phyloP scores from a whole-genome alignment of 768 basidiomycete genomes.

The Ephemerocybe angulata region DNA sequence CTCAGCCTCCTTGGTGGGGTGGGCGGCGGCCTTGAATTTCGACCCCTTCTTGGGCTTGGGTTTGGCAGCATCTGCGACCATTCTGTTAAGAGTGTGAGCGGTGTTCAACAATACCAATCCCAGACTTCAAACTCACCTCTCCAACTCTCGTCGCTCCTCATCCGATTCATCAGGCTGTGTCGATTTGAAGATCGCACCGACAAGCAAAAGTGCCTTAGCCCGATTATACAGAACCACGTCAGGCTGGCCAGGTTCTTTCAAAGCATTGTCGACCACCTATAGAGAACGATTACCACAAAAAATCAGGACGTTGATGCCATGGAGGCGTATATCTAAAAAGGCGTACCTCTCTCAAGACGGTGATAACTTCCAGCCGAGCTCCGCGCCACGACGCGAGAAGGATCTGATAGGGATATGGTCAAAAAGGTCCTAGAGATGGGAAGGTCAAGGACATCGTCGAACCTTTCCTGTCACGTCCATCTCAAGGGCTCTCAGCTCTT shows the following conservation, averaged over 20 bases:
- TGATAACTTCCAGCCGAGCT: slow-evolving; percentile 89
- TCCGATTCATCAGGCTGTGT: slow-evolving; percentile 87
- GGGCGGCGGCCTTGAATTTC: background rate
- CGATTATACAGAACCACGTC: slow-evolving; percentile 74
- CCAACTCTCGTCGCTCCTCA: slow-evolving; percentile 90
- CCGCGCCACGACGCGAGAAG: slow-evolving; percentile 98
- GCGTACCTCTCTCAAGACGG: slow-evolving; percentile 71
- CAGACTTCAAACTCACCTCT: slow-evolving; percentile 53
- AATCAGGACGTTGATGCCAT: too few species aligned
- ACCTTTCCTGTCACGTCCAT: slow-evolving; percentile 93
- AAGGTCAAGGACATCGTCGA: slow-evolving; percentile 6
- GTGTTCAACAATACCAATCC: slow-evolving; percentile 4
- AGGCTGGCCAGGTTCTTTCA: slow-evolving; percentile 72
- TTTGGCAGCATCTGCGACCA: slow-evolving; percentile 83
- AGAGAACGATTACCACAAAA: too few species aligned
- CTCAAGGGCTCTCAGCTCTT: slow-evolving; percentile 81
- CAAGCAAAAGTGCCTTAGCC: slow-evolving; percentile 87
- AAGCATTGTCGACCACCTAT: slow-evolving; percentile 77
- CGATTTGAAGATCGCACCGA: slow-evolving; percentile 87
- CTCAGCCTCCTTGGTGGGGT: background rate
- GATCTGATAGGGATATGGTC: slow-evolving; percentile 57
- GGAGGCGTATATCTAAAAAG: slow-evolving; percentile 3
- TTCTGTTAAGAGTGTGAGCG: slow-evolving; percentile 37
- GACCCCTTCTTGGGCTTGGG: slow-evolving; percentile 53
- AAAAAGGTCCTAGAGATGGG: background rate